phyloP scores from a whole-genome alignment of 768 basidiomycete species.

The Guyanaporus albipodus region DNA sequence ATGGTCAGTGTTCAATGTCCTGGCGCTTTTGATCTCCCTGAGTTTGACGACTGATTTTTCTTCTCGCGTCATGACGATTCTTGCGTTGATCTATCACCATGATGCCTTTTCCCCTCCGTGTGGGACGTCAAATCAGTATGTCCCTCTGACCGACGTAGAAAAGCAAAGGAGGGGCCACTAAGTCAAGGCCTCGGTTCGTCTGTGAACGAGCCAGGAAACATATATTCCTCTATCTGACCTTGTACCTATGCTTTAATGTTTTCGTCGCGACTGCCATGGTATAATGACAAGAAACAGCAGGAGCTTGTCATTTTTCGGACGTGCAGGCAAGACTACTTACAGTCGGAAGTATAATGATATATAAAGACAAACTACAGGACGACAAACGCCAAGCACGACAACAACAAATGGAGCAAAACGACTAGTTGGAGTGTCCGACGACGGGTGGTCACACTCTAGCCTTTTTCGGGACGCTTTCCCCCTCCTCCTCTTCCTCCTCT shows the following conservation, averaged over 20 bases:
- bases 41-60: constrained; percentile 13
- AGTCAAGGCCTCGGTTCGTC: neutral
- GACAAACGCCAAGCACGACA: neutral
- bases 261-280: no score
- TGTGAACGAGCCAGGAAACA: no score
- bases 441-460: constrained; percentile 19
- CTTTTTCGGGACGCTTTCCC: constrained; percentile 19
- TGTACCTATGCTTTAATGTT: no score
- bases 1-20: constrained; percentile 44
- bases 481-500: constrained; percentile 1
- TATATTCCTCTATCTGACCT: no score
- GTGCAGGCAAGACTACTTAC: constrained; percentile 3
- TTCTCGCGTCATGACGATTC: neutral
- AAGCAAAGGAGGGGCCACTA: constrained; percentile 34
- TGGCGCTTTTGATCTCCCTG: constrained; percentile 5
- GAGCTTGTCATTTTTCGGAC: neutral
- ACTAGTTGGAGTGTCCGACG: neutral
- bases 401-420: neutral
- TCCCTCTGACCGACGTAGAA: constrained; percentile 64
- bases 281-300: no score
- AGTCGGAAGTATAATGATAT: constrained; percentile 8
- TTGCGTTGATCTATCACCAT: neutral
- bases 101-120: no score
- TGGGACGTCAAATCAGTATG: constrained; percentile 43
- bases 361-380: constrained; percentile 12